Percentiles rank a stretch among this genome's conserved stretches.
Conservation (phyloP, 768 basidiomycete species). For the Termitomyces sp. region DNA sequence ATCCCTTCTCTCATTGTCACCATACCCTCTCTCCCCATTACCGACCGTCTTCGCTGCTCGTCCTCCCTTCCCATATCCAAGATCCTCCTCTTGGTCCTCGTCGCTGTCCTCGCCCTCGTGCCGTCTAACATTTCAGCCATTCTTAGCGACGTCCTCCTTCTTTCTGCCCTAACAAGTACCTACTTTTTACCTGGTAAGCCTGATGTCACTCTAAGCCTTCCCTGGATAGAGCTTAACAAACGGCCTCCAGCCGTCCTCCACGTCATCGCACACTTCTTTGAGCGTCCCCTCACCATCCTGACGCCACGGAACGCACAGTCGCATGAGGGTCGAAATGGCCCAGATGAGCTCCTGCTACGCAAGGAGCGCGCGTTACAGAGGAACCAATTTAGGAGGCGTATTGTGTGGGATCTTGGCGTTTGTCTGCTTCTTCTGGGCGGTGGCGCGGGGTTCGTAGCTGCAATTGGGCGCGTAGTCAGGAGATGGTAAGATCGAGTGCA, state of each 20-base stretch:
- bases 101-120: slow-evolving; percentile 41
- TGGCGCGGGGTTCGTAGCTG: slow-evolving; percentile 52
- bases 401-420: slow-evolving; percentile 81
- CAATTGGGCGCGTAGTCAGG: slow-evolving; percentile 41
- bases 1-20: slow-evolving; percentile 58
- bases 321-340: slow-evolving; percentile 10
- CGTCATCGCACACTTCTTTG: slow-evolving; percentile 79
- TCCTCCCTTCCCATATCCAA: slow-evolving; percentile 42
- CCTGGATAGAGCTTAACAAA: neutral
- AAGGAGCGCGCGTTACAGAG: slow-evolving; percentile 85
- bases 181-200: slow-evolving; percentile 58
- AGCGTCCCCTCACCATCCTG: slow-evolving; percentile 78
- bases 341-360: slow-evolving; percentile 71
- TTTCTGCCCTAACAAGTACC: slow-evolving; percentile 48
- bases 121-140: slow-evolving; percentile 31
- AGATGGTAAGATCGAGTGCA: slow-evolving; percentile 36
- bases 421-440: slow-evolving; percentile 68
- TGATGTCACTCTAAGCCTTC: neutral
- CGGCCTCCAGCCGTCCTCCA: slow-evolving; percentile 56
- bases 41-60: slow-evolving; percentile 34
- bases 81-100: slow-evolving; percentile 31
- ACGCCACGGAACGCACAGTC: slow-evolving; percentile 37
- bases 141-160: slow-evolving; percentile 43
- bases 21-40: slow-evolving; percentile 45
- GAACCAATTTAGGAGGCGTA: slow-evolving; percentile 60